phyloP scores from a whole-genome alignment of 768 basidiomycete genomes.

The Russula emetica region DNA sequence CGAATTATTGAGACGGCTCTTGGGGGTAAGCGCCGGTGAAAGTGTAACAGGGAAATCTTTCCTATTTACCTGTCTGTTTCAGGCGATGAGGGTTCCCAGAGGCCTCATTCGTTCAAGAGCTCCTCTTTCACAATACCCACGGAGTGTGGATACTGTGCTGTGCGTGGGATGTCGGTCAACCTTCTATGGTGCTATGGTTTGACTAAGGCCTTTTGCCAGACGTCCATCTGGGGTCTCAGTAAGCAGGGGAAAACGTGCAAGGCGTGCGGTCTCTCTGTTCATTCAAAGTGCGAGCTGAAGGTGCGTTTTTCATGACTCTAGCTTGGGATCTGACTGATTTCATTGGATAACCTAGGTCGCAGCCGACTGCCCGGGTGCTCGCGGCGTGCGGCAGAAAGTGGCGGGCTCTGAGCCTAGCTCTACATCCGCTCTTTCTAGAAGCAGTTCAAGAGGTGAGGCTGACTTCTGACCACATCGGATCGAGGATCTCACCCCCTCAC shows the following conservation, averaged over 20 bases:
- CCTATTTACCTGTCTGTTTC: conserved; percentile 6
- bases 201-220: conserved; percentile 38
- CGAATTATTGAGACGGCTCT: conserved; percentile 56
- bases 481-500: conserved; percentile 22
- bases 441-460: conserved; percentile 31
- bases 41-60: not conserved
- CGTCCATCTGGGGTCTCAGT: conserved; percentile 82
- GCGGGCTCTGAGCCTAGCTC: conserved; percentile 32
- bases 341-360: conserved; percentile 49
- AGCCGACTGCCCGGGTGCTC: conserved; percentile 54
- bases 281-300: conserved; percentile 83
- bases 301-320: conserved; percentile 37
- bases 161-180: conserved; percentile 1
- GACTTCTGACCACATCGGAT: conserved; percentile 16
- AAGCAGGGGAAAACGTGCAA: conserved; percentile 86
- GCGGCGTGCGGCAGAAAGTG: conserved; percentile 30
- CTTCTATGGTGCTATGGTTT: conserved; percentile 6
- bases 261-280: conserved; percentile 71
- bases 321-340: conserved; percentile 7
- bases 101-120: conserved; percentile 77
- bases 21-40: conserved; percentile 46
- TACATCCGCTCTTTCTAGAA: conserved; percentile 36
- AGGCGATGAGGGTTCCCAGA: conserved; percentile 72
- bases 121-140: conserved; percentile 85
- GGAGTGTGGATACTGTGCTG: conserved; percentile 68